Evolutionary conservation across 352 stramenopile genomes (phyloP).

Genomic region (Globisporangium nagaii): DNA sequence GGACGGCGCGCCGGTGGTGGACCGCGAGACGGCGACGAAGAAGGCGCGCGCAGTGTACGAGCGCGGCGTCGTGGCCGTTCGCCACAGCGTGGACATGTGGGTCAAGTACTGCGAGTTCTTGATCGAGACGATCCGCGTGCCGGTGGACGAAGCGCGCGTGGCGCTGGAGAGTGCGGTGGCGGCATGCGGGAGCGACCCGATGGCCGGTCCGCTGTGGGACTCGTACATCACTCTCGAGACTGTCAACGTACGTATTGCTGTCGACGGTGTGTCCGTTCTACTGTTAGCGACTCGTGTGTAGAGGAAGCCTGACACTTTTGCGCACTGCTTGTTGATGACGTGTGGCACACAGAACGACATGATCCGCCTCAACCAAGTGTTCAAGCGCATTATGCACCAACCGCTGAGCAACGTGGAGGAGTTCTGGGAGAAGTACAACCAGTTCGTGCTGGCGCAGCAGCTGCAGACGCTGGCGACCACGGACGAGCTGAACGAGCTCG

Average conservation of each 20-base stretch:
- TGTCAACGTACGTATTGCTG: slow-evolving; percentile 45
- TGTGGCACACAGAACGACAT: slow-evolving; percentile 64
- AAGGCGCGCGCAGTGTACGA: slow-evolving; percentile 62
- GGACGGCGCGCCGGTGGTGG: slow-evolving; percentile 33
- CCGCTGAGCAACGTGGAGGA: slow-evolving; percentile 74
- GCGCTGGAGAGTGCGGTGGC: slow-evolving; percentile 48
- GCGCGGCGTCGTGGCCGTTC: slow-evolving; percentile 53
- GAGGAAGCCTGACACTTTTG: no score
- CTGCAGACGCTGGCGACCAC: slow-evolving; percentile 49
- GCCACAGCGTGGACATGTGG: slow-evolving; percentile 80
- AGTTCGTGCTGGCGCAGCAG: slow-evolving; percentile 75
- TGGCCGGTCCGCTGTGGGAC: slow-evolving; percentile 71
- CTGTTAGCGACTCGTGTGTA: no score
- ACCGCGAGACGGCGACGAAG: slow-evolving; percentile 33
- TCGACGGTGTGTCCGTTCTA: no score
- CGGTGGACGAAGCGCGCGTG: slow-evolving; percentile 58
- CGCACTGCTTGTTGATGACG: no score
- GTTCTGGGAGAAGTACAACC: slow-evolving; percentile 85
- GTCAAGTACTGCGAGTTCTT: slow-evolving; percentile 81
- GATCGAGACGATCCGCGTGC: slow-evolving; percentile 47
- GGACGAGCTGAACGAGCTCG: slow-evolving; percentile 57
- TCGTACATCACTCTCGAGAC: slow-evolving; percentile 78
- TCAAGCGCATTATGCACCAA: slow-evolving; percentile 71
- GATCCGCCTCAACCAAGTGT: slow-evolving; percentile 71
- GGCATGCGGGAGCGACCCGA: slow-evolving; percentile 55